These are phyloP conservation scores for Viscum album DNA, from an alignment of 177 flowering plant species.

Conservation along the genomic window DNA sequence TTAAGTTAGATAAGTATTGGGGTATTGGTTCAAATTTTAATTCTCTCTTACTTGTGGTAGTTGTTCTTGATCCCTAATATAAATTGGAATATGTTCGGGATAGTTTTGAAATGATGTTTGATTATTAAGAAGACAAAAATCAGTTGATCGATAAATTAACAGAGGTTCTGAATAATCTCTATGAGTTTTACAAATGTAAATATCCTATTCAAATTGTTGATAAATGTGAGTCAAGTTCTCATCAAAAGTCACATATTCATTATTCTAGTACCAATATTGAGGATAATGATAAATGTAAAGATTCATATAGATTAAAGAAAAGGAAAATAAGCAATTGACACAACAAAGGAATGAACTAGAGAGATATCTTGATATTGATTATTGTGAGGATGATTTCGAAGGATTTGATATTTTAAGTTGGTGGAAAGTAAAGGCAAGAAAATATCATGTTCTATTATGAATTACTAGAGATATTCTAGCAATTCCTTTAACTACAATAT, in stretches of 20 bases:
- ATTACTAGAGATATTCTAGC: constrained; percentile 6
- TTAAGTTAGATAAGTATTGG: constrained; percentile 6
- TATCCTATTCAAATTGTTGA: too few species aligned
- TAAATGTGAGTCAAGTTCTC: too few species aligned
- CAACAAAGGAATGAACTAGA: background rate
- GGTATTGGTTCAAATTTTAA: constrained; percentile 2
- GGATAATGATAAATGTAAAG: too few species aligned
- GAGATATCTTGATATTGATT: constrained; percentile 1
- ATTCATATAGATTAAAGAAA: background rate
- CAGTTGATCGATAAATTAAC: background rate
- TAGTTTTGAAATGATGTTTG: background rate
- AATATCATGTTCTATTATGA: background rate
- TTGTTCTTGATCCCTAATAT: constrained; percentile 6
- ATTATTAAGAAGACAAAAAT: background rate
- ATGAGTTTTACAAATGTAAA: background rate
- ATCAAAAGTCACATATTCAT: too few species aligned
- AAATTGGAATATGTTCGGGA: background rate
- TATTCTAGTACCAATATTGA: too few species aligned
- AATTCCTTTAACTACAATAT: constrained; percentile 9
- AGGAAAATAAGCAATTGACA: background rate
- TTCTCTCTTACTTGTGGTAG: background rate
- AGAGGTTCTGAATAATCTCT: background rate
- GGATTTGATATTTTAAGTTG: constrained; percentile 8
- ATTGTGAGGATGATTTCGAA: background rate
- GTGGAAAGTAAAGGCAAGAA: constrained; percentile 6